Evolutionary conservation across 495 filamentous ascomycete species (phyloP), one percentile per base, ranked within the genome.

Genomic region (Immersiella caudata): DNA sequence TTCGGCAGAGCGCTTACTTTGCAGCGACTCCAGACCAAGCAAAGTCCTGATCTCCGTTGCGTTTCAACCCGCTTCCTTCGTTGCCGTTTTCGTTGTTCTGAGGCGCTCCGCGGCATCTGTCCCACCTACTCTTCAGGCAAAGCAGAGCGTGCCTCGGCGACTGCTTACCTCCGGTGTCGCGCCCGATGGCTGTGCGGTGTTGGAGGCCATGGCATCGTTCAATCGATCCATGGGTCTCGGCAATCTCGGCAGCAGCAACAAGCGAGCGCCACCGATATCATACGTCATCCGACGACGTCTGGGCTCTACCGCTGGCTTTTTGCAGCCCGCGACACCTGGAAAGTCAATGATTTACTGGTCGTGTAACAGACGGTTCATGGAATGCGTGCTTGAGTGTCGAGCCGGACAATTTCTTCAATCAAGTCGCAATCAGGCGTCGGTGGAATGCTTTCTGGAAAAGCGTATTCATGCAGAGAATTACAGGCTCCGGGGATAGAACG

Each of bases 221-320:
- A 27, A 59, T 33, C 62, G 58, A 60, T 40, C n/a, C n/a, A n/a
- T n/a, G n/a, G n/a, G n/a, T n/a, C 56, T 69, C 67, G 67, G 67
- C 67, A 69, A 69, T 69, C 67, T 69, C 67, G 67, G 67, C 62
- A 62, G 33, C 55, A 40, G 21, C 51, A 25, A 8, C 54, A 61
- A 56, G 66, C 66, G 20, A 68, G 52, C 50, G 60, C 24, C 52
- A 35, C 24, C 49, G n/a, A 54, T 21, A 64, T 46, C 35, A n/a
- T 56, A 68, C 60, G 60, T 68, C 66, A 68, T 57, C 12, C 22
- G 52, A 46, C 24, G 66, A 51, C 49, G 21, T 57, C 16, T 18
- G 24, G 46, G 36, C 49, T 51, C 20, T 8, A 25, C 8, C 22
- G 3, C 20, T 60, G 25, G 46, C 16, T 18, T 18, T 46, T 46